These are phyloP conservation scores for Thozetella sp. DNA, from an alignment of 495 filamentous ascomycete species.

Conservation along the genomic window DNA sequence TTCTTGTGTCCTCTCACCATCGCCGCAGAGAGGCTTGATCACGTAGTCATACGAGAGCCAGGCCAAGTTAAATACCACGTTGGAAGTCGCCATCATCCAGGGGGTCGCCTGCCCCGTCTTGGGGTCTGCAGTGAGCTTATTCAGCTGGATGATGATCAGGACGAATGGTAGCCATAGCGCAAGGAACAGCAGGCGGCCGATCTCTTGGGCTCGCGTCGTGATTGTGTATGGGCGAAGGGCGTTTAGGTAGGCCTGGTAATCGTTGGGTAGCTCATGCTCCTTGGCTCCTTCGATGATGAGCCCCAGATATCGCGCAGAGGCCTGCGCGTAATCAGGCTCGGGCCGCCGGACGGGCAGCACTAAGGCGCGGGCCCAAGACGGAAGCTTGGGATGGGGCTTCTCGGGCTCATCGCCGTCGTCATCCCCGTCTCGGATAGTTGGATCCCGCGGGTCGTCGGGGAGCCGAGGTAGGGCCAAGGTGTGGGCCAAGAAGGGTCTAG, in stretches of 20 bases:
- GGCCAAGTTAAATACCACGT: slow-evolving; percentile 50
- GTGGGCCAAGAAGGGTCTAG: slow-evolving; percentile 43
- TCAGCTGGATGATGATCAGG: slow-evolving; percentile 42
- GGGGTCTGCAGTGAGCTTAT: slow-evolving; percentile 41
- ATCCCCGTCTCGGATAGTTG: slow-evolving; percentile 10
- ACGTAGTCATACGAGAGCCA: slow-evolving; percentile 79
- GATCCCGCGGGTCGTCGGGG: slow-evolving; percentile 15
- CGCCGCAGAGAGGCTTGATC: slow-evolving; percentile 73
- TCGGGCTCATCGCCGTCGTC: slow-evolving; percentile 15
- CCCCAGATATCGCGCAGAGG: slow-evolving; percentile 79
- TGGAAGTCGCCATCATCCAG: slow-evolving; percentile 61
- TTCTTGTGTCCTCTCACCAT: slow-evolving; percentile 78
- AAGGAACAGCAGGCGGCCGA: slow-evolving; percentile 65
- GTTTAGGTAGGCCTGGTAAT: slow-evolving; percentile 72
- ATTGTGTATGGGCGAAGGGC: slow-evolving; percentile 67
- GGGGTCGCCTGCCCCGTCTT: slow-evolving; percentile 64
- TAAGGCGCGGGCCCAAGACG: slow-evolving; percentile 27
- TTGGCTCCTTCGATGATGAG: slow-evolving; percentile 74
- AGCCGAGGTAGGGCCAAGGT: slow-evolving; percentile 44
- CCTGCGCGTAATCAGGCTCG: slow-evolving; percentile 71
- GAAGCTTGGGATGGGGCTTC: slow-evolving; percentile 14
- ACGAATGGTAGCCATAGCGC: slow-evolving; percentile 63
- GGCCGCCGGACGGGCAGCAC: slow-evolving; percentile 51
- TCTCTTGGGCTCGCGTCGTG: slow-evolving; percentile 64
- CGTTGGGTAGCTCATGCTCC: slow-evolving; percentile 74